Conservation (phyloP, 2,329 filamentous ascomycete species). For the Apiospora sp. region DNA sequence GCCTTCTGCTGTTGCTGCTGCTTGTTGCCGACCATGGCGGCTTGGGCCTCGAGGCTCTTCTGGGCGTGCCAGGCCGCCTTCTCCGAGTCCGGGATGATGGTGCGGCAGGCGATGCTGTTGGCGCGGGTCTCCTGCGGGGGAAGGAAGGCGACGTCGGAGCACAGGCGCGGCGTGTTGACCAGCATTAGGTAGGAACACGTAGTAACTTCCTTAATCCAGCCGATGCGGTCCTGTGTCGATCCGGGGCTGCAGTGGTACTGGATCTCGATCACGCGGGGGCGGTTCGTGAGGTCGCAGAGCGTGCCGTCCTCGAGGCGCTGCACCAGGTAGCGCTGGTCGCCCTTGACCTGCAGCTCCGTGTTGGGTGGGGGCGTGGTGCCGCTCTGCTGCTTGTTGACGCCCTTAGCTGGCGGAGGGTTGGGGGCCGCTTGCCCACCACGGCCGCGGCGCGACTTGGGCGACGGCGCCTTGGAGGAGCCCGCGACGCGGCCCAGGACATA, state of each 20-base stretch:
- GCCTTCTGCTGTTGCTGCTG: slow-evolving; percentile 37
- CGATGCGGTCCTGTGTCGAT: slow-evolving; percentile 76
- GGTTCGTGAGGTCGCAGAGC: slow-evolving; percentile 84
- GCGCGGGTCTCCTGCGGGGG: slow-evolving; percentile 81
- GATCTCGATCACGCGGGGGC: slow-evolving; percentile 83
- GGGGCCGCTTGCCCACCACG: slow-evolving; percentile 24
- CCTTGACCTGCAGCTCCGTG: slow-evolving; percentile 80
- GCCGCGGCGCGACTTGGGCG: slow-evolving; percentile 37
- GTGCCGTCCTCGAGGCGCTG: slow-evolving; percentile 84
- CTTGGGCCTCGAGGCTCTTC: slow-evolving; percentile 49
- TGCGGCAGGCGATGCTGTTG: slow-evolving; percentile 78
- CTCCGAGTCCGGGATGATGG: slow-evolving; percentile 68
- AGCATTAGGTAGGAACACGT: slow-evolving; percentile 95
- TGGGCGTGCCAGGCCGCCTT: slow-evolving; percentile 49
- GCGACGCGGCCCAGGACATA: slow-evolving; percentile 76
- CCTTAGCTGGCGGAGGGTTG: slow-evolving; percentile 35
- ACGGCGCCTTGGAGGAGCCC: slow-evolving; percentile 35
- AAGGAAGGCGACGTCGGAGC: slow-evolving; percentile 84
- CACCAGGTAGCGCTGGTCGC: slow-evolving; percentile 85
- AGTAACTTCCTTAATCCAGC: slow-evolving; percentile 90
- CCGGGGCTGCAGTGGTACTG: slow-evolving; percentile 83
- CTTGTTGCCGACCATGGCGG: slow-evolving; percentile 43
- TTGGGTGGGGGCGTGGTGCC: slow-evolving; percentile 46
- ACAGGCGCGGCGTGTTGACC: slow-evolving; percentile 87
- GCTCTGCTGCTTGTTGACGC: not conserved